These are phyloP conservation scores for Lagenidium sp. DNA, from an alignment of 352 stramenopile genomes.

Conservation along the genomic window DNA sequence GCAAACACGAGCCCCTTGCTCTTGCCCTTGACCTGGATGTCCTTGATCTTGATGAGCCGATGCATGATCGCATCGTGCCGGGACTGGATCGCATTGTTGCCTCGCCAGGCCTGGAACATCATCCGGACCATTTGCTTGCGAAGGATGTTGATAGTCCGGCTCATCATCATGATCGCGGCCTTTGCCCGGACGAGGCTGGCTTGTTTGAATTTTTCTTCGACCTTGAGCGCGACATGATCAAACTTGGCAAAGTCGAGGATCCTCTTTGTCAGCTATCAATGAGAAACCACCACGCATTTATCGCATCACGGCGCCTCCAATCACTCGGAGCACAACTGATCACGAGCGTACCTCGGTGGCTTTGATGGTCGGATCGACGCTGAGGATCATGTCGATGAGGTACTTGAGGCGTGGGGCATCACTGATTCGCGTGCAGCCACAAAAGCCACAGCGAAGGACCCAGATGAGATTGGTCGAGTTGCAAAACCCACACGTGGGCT, in stretches of 20 bases:
- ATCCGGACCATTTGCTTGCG: constrained; percentile 63
- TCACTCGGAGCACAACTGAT: no score
- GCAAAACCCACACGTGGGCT: constrained; percentile 47
- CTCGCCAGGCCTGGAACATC: constrained; percentile 70
- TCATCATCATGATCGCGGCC: constrained; percentile 80
- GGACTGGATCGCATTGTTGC: constrained; percentile 33
- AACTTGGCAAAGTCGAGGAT: constrained; percentile 77
- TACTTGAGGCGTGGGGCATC: constrained; percentile 68
- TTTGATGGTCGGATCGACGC: constrained; percentile 52
- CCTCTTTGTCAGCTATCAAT: constrained; percentile 42
- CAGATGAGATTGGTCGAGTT: constrained; percentile 62
- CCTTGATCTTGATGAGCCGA: constrained; percentile 56
- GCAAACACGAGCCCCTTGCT: constrained; percentile 35
- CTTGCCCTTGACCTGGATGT: constrained; percentile 38
- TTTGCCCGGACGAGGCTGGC: constrained; percentile 66
- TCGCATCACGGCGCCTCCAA: no score
- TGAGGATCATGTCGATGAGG: constrained; percentile 70
- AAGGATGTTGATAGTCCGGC: constrained; percentile 38
- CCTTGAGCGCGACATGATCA: constrained; percentile 63
- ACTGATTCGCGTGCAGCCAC: constrained; percentile 57
- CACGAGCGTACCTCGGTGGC: constrained; percentile 27
- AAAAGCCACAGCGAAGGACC: constrained; percentile 61
- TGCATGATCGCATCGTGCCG: constrained; percentile 45
- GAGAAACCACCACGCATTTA: background rate
- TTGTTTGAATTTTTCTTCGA: constrained; percentile 68